Conservation (phyloP, 169 alveolate genomes). For the Cardiosporidium cionae region DNA sequence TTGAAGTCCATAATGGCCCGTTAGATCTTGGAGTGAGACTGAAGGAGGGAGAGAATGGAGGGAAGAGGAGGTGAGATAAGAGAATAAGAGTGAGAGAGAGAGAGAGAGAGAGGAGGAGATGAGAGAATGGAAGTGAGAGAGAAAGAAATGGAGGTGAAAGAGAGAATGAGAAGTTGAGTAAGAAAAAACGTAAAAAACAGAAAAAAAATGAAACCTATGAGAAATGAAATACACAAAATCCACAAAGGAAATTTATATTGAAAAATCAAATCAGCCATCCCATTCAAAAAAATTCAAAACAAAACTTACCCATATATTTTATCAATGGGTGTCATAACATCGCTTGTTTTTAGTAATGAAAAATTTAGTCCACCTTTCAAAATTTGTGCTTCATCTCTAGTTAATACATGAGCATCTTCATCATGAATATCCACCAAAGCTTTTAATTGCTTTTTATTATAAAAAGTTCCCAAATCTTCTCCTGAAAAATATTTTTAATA, state of each 20-base stretch:
- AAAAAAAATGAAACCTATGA: not conserved
- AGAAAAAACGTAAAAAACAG: not conserved
- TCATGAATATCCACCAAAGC: constrained; percentile 20
- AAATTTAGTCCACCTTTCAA: constrained; percentile 27
- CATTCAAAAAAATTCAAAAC: not conserved
- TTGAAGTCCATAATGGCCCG: not conserved
- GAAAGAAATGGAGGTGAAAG: not conserved
- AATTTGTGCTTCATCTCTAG: constrained; percentile 25
- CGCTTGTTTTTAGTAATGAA: not conserved
- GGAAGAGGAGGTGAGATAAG: no score
- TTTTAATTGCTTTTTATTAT: constrained; percentile 15
- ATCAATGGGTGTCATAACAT: constrained; percentile 27
- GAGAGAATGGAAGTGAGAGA: not conserved
- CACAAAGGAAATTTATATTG: not conserved
- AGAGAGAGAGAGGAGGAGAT: not conserved
- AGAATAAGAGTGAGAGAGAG: no score
- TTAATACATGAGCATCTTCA: constrained; percentile 16
- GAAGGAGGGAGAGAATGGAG: not conserved
- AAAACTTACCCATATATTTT: constrained; percentile 17
- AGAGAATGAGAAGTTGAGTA: not conserved
- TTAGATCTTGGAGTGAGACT: not conserved
- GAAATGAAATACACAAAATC: not conserved
- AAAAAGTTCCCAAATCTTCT: constrained; percentile 28
- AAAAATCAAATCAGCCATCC: not conserved
- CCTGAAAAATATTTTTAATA: constrained; percentile 7